Conservation (phyloP, 129 eudicot species). For the Escallonia rubra region DNA sequence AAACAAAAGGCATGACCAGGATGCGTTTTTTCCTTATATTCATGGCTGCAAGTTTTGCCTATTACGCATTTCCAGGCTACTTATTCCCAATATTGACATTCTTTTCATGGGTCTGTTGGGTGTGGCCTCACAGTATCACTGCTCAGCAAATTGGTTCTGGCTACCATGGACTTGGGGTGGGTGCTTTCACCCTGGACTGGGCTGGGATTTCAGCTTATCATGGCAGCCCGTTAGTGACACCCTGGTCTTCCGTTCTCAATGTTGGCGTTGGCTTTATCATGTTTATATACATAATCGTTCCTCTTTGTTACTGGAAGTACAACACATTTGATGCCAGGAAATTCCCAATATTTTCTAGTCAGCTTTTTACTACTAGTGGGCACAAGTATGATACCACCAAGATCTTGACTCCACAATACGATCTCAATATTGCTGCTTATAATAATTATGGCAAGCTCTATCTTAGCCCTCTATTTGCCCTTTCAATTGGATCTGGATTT, state of each 20-base stretch:
- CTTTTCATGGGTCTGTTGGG: constrained; percentile 99
- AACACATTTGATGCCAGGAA: constrained; percentile 82
- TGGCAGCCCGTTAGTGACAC: constrained; percentile 89
- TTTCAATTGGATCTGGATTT: constrained; percentile 92
- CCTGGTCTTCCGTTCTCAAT: constrained; percentile 78
- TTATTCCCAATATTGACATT: constrained; percentile 79
- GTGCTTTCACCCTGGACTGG: constrained; percentile 95
- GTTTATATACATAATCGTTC: constrained; percentile 85
- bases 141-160: constrained; percentile 94
- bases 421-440: constrained; percentile 72
- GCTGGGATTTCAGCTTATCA: constrained; percentile 95
- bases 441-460: constrained; percentile 77
- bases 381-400: constrained; percentile 73
- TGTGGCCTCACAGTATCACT: constrained; percentile 78
- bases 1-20: constrained; percentile 59
- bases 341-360: constrained; percentile 79
- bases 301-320: constrained; percentile 91
- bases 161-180: constrained; percentile 79
- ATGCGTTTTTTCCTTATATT: constrained; percentile 76
- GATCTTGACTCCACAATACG: constrained; percentile 78
- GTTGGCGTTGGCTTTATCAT: constrained; percentile 78
- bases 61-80: constrained; percentile 87
- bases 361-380: constrained; percentile 62
- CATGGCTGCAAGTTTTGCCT: constrained; percentile 67
- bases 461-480: constrained; percentile 88